Base-by-base conservation (phyloP, 495 filamentous ascomycete genomes). In the Talaromyces borbonicus region DNA sequence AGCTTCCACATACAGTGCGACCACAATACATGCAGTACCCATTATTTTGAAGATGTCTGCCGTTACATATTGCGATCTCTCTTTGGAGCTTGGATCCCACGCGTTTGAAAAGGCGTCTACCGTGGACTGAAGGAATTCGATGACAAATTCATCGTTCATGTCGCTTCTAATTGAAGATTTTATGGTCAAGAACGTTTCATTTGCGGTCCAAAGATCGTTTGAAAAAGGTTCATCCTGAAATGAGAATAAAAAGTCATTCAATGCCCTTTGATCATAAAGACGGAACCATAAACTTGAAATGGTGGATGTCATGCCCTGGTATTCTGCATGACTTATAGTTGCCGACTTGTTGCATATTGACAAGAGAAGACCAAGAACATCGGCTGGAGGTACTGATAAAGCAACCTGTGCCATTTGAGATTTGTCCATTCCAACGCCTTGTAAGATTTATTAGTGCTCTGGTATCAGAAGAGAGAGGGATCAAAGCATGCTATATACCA, bases 401-500 rank as follows among this genome's bases (percentile, higher is more conserved):
- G 68, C 67, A 18, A 69, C 47, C 45, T 67, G 64, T 15, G 65
- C 66, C 15, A 53, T 62, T 53, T 70, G 67, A 25, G 63, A 39
- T 37, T 64, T 56, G 47, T 70, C 65, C 1, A 63, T 57, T 16
- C 61, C 50, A 9, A 55, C 53, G 18, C 67, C 67, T 69, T 20
- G 41, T 8, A n/a, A n/a, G 7, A 15, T 23, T 8, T 19, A 7
- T 65, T 43, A 65, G 61, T 27, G 9, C 12, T 4, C 8, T 11
- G 45, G 14, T 12, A 22, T 20, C 23, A 14, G 7, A 30, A 25
- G 11, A 42, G 23, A 12, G 31, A 33, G 22, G 7, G 11, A 23
- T 12, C 22, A 24, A 43, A 33, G 54, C 47, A 70, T 52, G n/a
- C n/a, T n/a, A n/a, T n/a, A n/a, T 67, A 87, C 82, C 78, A 48